Evolutionary conservation across 805 yeast genomes (phyloP).

Genomic region (Torulaspora franciscae): DNA sequence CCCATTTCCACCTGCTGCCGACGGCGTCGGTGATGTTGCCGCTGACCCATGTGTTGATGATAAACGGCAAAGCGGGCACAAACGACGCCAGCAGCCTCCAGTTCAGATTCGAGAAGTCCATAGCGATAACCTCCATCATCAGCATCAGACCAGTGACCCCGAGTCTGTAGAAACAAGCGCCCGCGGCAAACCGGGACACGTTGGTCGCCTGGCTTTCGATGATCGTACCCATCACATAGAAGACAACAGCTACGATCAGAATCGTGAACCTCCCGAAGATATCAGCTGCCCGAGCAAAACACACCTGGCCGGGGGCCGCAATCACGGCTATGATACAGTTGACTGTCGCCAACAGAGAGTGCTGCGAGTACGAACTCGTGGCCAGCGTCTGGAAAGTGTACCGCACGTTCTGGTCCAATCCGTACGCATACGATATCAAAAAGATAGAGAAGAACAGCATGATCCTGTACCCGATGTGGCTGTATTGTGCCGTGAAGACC

Average conservation of each 20-base stretch:
- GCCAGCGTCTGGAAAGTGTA: conserved; percentile 44
- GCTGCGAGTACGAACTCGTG: conserved; percentile 46
- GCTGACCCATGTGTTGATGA: conserved; percentile 67
- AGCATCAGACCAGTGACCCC: conserved; percentile 59
- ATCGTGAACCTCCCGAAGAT: conserved; percentile 52
- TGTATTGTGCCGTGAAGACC: conserved; percentile 48
- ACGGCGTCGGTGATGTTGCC: conserved; percentile 46
- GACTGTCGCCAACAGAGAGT: conserved; percentile 49
- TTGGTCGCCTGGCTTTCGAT: conserved; percentile 51
- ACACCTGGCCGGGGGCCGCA: conserved; percentile 55
- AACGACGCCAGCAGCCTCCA: conserved; percentile 60
- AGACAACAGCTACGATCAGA: conserved; percentile 40
- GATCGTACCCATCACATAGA: conserved; percentile 51
- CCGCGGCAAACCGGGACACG: conserved; percentile 50
- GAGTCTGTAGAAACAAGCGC: conserved; percentile 43
- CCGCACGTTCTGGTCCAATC: conserved; percentile 51
- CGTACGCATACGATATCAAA: conserved; percentile 53
- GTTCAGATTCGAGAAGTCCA: conserved; percentile 59
- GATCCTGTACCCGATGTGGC: conserved; percentile 32
- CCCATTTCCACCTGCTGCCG: conserved; percentile 46
- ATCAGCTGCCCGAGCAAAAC: conserved; percentile 53
- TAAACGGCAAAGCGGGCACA: conserved; percentile 60
- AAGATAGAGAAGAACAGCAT: conserved; percentile 47
- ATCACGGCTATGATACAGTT: conserved; percentile 50
- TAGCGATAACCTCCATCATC: conserved; percentile 49